phyloP scores from a whole-genome alignment of 306 rosid species.

The Benincasa hispida region DNA sequence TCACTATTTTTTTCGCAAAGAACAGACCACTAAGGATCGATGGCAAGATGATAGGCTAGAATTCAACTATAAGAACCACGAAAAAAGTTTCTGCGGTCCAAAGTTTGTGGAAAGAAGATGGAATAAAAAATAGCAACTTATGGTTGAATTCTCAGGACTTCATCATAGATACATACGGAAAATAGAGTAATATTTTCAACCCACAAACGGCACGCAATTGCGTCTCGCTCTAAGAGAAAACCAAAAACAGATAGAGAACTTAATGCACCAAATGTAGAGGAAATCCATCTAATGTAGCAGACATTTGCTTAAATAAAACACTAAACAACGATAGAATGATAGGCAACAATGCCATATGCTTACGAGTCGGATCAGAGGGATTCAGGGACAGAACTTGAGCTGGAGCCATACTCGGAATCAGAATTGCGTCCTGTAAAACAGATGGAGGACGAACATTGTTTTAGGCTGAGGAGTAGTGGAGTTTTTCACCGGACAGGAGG shows the following conservation, averaged over 20 bases:
- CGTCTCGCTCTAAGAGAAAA: background rate
- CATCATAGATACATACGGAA: background rate
- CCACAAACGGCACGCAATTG: background rate
- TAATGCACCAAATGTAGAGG: background rate
- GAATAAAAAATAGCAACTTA: background rate
- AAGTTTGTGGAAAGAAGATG: background rate
- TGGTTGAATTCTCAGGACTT: background rate
- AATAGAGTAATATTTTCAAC: background rate
- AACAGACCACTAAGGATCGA: background rate
- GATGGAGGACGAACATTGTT: background rate
- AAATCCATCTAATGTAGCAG: background rate
- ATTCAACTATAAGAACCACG: background rate
- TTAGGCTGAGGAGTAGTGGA: background rate
- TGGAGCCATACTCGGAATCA: background rate
- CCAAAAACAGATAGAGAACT: background rate
- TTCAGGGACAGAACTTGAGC: background rate
- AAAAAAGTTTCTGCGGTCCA: background rate
- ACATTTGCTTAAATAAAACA: background rate
- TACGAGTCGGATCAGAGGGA: background rate
- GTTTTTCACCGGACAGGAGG: background rate
- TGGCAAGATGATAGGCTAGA: background rate
- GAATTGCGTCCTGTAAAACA: background rate
- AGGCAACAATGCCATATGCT: background rate
- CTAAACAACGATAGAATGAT: background rate
- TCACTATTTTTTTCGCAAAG: background rate